Base-by-base conservation (phyloP, 140 eudicot species). In the Anethum foeniculum region DNA sequence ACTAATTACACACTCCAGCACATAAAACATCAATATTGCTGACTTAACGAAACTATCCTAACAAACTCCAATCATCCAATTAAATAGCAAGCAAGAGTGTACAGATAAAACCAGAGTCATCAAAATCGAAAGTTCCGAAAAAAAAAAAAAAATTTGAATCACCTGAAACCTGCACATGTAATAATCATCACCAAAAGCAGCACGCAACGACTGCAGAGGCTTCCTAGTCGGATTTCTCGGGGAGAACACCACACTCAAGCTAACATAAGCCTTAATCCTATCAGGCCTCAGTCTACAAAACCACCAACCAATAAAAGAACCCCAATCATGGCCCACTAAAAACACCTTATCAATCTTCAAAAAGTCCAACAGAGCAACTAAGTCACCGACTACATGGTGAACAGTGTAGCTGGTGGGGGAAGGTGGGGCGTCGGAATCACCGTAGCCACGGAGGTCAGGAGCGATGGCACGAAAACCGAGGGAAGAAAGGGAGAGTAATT, bases 361-460 rank as follows among this genome's bases (percentile, higher is more conserved):
- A 7, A 3, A 1, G 30, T 87, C 92, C 51, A 93, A 71, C 2
- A 93, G 85, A 6, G 82, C 86, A 0, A 91, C 84, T 4, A 93
- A 76, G 62, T 93, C 98, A 15, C 91, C 98, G 2, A 87, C 93
- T 2, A 89, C 44, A 77, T 89, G 94, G 9, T 75, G 36, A 46
- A 36, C 16, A 23, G 86, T 83, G 82, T 87, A 93, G 81, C 81
- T 84, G 23, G 90, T 51, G 27, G 77, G 0, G 1, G 91, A 90
- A 25, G 89, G 88, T 0, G 93, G 69, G 0, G 69, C 34, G 2
- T 62, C 88, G 46, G 96, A 89, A 75, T 86, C 96, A 7, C 98
- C 98, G 78, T 84, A 93, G 72, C 94, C 98, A 25, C 98, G 88
- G 84, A 93, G 89, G 82, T 93, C 98, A 38, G 96, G 98, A 10